A percentile compares a stretch with the other conserved stretches of the same genome.
These are phyloP conservation scores for Benincasa hispida DNA, from an alignment of 306 rosid genomes.

Conservation along the genomic window DNA sequence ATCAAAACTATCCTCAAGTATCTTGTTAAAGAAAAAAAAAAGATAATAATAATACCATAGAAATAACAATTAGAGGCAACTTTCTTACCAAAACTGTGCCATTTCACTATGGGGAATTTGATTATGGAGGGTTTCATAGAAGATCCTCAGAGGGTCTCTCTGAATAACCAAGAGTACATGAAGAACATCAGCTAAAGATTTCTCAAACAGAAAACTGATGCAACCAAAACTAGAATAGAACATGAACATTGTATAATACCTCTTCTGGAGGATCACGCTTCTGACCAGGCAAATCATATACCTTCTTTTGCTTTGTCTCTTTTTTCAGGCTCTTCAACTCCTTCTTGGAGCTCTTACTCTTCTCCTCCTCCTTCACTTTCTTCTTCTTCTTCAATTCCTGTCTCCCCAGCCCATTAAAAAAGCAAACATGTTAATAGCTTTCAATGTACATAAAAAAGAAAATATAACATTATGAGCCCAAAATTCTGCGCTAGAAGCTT, in stretches of 20 bases:
- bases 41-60: too few relatives aligned
- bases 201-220: background rate
- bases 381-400: conserved; percentile 35
- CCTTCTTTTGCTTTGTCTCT: conserved; percentile 45
- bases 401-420: conserved; percentile 9
- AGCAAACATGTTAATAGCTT: background rate
- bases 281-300: conserved; percentile 80
- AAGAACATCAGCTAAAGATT: conserved; percentile 3
- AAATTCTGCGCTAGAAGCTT: background rate
- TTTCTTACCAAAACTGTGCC: conserved; percentile 73
- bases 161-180: conserved; percentile 21
- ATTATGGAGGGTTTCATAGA: conserved; percentile 46
- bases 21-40: too few relatives aligned
- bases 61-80: background rate
- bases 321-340: conserved; percentile 15
- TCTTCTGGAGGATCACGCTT: conserved; percentile 79
- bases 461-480: background rate
- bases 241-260: conserved; percentile 22
- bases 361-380: conserved; percentile 18
- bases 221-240: background rate
- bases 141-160: conserved; percentile 73
- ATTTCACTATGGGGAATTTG: conserved; percentile 66
- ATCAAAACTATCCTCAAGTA: too few relatives aligned
- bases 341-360: background rate
- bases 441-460: background rate